Base-by-base conservation (phyloP, 2,329 filamentous ascomycete genomes). In the Botrytis cinerea region DNA sequence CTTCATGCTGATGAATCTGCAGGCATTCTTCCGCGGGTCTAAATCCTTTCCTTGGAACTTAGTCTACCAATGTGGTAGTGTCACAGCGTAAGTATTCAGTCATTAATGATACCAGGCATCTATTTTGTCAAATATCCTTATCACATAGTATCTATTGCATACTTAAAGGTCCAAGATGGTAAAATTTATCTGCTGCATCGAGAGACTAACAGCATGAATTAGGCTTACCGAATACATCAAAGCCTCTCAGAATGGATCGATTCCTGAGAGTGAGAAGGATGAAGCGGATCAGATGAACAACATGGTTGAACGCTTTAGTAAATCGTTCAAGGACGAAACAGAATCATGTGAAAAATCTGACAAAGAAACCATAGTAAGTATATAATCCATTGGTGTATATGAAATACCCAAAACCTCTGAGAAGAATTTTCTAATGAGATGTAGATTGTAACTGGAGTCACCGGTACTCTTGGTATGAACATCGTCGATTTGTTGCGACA, bases 31-130 rank as follows among this genome's bases (percentile, higher is more conserved):
- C 28, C 43, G 32, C 28, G 22, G 7, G 28, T 62, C 45, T 32
- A 38, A 40, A n/a, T 71, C 20, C 66, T 78, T 91, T 1, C 87
- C 89, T 0, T 82, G 87, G 74, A 91, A 88, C 73, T 79, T 91
- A 1, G 85, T 91, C 0, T 90, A 91, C 75, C 87, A 91, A 74
- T 86, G 85, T 72, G 87, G 87, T 1, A 89, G 84, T 2, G 81
- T 90, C n/a, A 76, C 82, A 25, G 72, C 51, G 78, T 78, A 68
- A 73, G 74, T 63, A 32, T 46, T 14, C 54, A 25, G 80, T 81
- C 62, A 79, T 85, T 22, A 78, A 16, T 57, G n/a, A 18, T 22
- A 57, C 43, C 3, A 35, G 22, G 1, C 16, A 46, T 7, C n/a
- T 16, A 16, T 25, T 20, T 38, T 14, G 4, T 54, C 46, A 14